phyloP scores from a whole-genome alignment of 805 yeast species.

The Candida pseudofarinosa region DNA sequence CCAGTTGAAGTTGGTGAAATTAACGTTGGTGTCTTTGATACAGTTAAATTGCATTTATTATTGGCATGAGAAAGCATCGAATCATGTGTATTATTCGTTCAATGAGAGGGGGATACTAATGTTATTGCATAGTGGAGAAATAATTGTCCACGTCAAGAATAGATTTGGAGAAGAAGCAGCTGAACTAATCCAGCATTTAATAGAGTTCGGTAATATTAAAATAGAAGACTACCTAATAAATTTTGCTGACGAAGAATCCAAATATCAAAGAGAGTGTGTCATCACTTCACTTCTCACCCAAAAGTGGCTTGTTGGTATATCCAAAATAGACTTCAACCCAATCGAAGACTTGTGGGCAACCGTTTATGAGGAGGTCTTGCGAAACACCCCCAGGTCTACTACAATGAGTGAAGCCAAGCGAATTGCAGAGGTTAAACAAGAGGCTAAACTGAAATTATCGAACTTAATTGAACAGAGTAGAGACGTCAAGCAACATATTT shows the following conservation, averaged over 20 bases:
- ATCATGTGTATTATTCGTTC: conserved; percentile 48
- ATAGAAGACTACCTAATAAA: conserved; percentile 41
- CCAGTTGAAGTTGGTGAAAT: conserved; percentile 50
- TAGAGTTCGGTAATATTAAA: conserved; percentile 66
- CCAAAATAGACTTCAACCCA: conserved; percentile 29
- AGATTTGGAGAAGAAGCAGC: conserved; percentile 44
- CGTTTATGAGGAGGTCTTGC: conserved; percentile 32
- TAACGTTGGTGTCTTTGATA: conserved; percentile 68
- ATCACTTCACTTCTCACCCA: conserved; percentile 27
- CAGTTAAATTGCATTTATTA: conserved; percentile 74
- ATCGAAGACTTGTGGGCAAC: conserved; percentile 36
- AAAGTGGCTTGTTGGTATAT: conserved; percentile 35
- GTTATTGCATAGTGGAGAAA: conserved; percentile 73
- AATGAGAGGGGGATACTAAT: conserved; percentile 61
- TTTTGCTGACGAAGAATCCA: conserved; percentile 16
- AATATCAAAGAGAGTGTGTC: conserved; percentile 14
- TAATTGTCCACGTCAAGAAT: conserved; percentile 51
- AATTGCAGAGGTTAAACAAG: conserved; percentile 57
- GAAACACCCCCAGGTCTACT: conserved; percentile 31
- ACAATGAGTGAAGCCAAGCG: conserved; percentile 39
- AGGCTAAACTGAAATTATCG: conserved; percentile 37
- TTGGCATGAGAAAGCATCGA: conserved; percentile 45
- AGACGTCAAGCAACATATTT: conserved; percentile 9
- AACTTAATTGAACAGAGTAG: conserved; percentile 31
- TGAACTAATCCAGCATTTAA: conserved; percentile 62